These are phyloP conservation scores for Fusarium napiforme DNA, from an alignment of 2,329 filamentous ascomycete species.

Conservation along the genomic window DNA sequence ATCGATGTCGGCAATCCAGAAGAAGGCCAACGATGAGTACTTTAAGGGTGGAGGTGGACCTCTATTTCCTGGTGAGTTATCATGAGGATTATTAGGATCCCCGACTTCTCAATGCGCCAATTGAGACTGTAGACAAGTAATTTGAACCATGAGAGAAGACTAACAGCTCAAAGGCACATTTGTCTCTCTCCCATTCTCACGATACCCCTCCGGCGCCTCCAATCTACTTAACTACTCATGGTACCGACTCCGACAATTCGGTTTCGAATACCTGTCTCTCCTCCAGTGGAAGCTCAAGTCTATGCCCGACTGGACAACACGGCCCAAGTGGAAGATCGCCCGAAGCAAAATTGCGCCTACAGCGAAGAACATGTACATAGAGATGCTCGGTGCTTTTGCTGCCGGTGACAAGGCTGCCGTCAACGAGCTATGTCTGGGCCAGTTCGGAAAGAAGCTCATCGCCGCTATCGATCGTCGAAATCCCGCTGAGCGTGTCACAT, in stretches of 20 bases:
- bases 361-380: constrained; percentile 68
- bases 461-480: constrained; percentile 64
- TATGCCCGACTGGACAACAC: constrained; percentile 56
- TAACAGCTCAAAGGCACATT: constrained; percentile 57
- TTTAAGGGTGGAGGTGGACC: constrained; percentile 49
- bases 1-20: constrained; percentile 48
- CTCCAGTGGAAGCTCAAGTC: constrained; percentile 57
- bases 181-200: constrained; percentile 54
- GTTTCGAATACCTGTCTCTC: constrained; percentile 49
- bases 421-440: constrained; percentile 63
- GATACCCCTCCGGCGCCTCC: constrained; percentile 45
- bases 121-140: background rate
- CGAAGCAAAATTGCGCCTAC: constrained; percentile 58
- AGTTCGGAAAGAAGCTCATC: constrained; percentile 63
- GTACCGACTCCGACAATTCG: constrained; percentile 51
- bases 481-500: constrained; percentile 57
- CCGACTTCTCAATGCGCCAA: background rate
- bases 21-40: constrained; percentile 47
- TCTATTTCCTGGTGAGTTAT: constrained; percentile 49
- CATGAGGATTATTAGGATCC: background rate
- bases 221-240: constrained; percentile 52
- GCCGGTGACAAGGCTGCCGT: constrained; percentile 64
- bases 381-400: constrained; percentile 72
- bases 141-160: background rate
- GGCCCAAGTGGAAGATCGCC: constrained; percentile 57